Percentiles rank a stretch among this genome's conserved stretches.
Conservation (phyloP, 192 early-diverging fungal genomes). For the Linnemannia schmuckeri region DNA sequence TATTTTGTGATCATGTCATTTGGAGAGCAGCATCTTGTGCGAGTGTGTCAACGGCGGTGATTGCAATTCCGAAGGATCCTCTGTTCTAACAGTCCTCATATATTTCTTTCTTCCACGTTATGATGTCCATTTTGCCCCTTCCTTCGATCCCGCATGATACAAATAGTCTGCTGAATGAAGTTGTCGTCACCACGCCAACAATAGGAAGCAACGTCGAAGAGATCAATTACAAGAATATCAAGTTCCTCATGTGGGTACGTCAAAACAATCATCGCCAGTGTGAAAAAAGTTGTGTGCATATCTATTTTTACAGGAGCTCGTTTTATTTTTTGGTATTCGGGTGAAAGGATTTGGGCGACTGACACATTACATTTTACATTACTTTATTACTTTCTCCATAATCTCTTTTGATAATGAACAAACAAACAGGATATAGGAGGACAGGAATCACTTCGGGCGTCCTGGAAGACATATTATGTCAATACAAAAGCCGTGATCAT, state of each 20-base stretch:
- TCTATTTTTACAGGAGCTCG: not conserved
- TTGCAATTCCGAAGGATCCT: not conserved
- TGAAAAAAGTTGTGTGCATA: not conserved
- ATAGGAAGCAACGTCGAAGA: conserved; percentile 82
- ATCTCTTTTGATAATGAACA: not conserved
- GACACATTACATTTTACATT: not conserved
- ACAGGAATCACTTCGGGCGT: conserved; percentile 71
- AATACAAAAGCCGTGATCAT: conserved; percentile 79
- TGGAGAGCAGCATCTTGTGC: not conserved
- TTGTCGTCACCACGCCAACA: conserved; percentile 76
- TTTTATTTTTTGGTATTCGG: not conserved
- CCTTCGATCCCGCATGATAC: not conserved
- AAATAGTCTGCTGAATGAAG: conserved; percentile 68
- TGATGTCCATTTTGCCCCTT: not conserved
- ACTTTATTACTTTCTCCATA: not conserved
- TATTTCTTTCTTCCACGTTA: not conserved
- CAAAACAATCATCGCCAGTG: not conserved
- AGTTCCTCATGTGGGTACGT: conserved; percentile 80
- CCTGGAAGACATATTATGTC: conserved; percentile 78
- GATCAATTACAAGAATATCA: conserved; percentile 77
- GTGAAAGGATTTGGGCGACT: not conserved
- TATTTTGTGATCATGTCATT: not conserved
- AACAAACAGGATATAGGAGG: conserved; percentile 68
- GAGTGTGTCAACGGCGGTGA: not conserved
- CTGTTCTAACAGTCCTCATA: not conserved